Base-by-base conservation (phyloP, 768 basidiomycete species). In the Pleurotus pulmonarius region DNA sequence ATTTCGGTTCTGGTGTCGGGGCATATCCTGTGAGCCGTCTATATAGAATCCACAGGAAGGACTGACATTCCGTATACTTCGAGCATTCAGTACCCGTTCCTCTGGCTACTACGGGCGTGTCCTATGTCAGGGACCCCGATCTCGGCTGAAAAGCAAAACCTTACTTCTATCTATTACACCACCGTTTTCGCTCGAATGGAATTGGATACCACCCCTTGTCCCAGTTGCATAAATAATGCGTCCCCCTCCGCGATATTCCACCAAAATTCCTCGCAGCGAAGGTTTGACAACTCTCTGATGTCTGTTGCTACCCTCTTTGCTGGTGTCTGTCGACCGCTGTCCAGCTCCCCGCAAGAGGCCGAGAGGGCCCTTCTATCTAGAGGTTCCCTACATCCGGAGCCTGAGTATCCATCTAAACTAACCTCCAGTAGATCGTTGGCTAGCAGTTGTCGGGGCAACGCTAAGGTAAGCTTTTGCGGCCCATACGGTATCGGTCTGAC, bases 91-190 rank as follows among this genome's bases (percentile, higher is more conserved):
- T 68, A 68, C 68, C 74, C 75, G 67, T 68, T 64, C 62, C 63
- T 73, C 70, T 75, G 75, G 76, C 73, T 20, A 34, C 26, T 70
- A 60, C 67, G 60, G 67, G 71, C 72, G 70, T 67, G 67, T 67
- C 69, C 74, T 69, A 73, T 72, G 76, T 77, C 66, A 73, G 71
- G 72, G 67, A 58, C 63, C 63, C 61, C 66, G 74, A 75, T 75
- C 29, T 29, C 72, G 76, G 73, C 71, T 72, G 73, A 69, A 69
- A 69, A 76, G 76, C 73, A 76, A 74, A 77, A 76, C 71, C 67
- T 67, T 73, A 72, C 69, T 69, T 67, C 66, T 66, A 59, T 61
- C 64, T 67, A 63, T 62, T 64, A 63, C 60, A 64, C 70, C 64
- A 58, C 67, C 64, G 63, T 64, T 68, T 66, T 62, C 62, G 59